Percentiles rank a stretch among this genome's conserved stretches.
phyloP scores from a whole-genome alignment of 192 early-diverging fungal genomes.

The Podila epigama region DNA sequence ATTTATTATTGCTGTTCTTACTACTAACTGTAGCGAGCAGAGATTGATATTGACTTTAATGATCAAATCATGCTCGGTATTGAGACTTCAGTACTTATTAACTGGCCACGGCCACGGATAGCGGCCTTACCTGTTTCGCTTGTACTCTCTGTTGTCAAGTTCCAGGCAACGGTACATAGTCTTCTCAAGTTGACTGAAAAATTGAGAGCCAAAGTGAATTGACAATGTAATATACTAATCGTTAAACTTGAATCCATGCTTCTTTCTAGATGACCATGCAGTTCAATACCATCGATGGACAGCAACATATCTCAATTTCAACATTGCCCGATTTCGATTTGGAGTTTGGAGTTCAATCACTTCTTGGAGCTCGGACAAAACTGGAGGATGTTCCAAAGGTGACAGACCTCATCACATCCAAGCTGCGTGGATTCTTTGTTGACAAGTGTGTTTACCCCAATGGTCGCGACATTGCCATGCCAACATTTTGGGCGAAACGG shows the following conservation, averaged over 20 bases:
- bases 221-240: neutral
- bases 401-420: conserved; percentile 81
- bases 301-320: conserved; percentile 62
- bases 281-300: conserved; percentile 50
- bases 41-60: conserved; percentile 85
- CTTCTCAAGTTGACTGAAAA: neutral
- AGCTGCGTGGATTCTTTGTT: conserved; percentile 71
- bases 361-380: conserved; percentile 96
- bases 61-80: conserved; percentile 95
- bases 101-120: conserved; percentile 91
- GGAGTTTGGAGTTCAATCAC: conserved; percentile 87
- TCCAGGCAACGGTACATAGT: conserved; percentile 83
- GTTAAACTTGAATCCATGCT: neutral
- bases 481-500: conserved; percentile 61
- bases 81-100: conserved; percentile 90
- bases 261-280: conserved; percentile 50
- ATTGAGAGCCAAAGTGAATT: neutral
- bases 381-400: conserved; percentile 96
- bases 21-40: conserved; percentile 60
- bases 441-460: conserved; percentile 81
- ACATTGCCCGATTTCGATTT: conserved; percentile 74
- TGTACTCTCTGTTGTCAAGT: conserved; percentile 82
- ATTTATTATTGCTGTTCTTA: too few relatives aligned
- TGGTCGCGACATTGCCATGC: conserved; percentile 70
- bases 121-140: conserved; percentile 94